Conservation (phyloP, 306 rosid species). For the Chamaecrista fasciculata region DNA sequence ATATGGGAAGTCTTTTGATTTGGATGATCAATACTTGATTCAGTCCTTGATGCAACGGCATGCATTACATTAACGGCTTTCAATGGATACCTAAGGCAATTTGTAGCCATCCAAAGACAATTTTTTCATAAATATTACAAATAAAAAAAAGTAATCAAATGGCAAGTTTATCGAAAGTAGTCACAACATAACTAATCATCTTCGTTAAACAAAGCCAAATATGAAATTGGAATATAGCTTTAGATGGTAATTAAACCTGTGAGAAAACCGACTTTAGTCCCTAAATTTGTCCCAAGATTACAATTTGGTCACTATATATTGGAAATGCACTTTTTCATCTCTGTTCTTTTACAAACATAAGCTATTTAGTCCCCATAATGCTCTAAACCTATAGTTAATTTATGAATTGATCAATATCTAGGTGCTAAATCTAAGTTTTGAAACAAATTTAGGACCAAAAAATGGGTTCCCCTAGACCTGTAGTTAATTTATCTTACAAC, state of each 20-base stretch:
- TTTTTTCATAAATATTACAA: conserved; percentile 11
- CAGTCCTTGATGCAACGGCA: conserved; percentile 77
- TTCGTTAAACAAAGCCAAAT: background rate
- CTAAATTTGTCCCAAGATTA: too few relatives aligned
- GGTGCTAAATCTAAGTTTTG: too few relatives aligned
- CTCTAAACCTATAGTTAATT: too few relatives aligned
- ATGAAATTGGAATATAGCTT: background rate
- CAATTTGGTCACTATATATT: too few relatives aligned
- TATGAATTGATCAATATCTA: too few relatives aligned
- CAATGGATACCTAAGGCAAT: conserved; percentile 69
- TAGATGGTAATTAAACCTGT: conserved; percentile 17
- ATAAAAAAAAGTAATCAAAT: conserved; percentile 2
- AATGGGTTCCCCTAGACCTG: too few relatives aligned
- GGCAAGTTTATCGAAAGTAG: background rate
- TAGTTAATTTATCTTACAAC: background rate
- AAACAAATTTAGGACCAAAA: too few relatives aligned
- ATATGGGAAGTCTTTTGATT: conserved; percentile 39
- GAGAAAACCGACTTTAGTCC: too few relatives aligned
- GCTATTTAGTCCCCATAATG: too few relatives aligned
- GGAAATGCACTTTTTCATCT: too few relatives aligned
- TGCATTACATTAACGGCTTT: conserved; percentile 96
- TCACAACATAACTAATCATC: background rate
- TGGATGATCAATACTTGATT: conserved; percentile 57
- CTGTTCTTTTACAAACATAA: too few relatives aligned
- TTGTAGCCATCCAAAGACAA: conserved; percentile 19